Base-by-base conservation (phyloP, 352 stramenopile species). In the Phytopythium vexans region DNA sequence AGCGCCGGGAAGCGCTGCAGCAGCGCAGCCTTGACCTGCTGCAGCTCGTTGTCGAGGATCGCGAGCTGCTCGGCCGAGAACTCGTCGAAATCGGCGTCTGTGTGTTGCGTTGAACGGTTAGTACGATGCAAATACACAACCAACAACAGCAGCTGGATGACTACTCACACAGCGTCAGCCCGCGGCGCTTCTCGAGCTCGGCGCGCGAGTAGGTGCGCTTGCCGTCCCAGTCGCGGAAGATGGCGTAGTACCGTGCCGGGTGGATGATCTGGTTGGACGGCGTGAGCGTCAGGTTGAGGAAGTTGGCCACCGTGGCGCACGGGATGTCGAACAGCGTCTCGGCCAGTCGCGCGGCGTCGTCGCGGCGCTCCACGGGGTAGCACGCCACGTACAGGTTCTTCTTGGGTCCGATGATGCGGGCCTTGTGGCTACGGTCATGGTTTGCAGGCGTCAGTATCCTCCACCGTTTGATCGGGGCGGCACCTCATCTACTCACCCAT, bases 201-300 rank as follows among this genome's bases (percentile, higher is more conserved):
- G 76, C 70, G 52, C 68, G 64, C 10, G 81, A 76, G 68, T 97
- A 97, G 21, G 78, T 96, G 54, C 77, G 79, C 66, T 89, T 80
- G 66, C 88, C 89, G 60, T 97, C 88, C 87, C 86, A 97, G 73
- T 97, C 89, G 45, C 86, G 81, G 69, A 97, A 97, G 54, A 97
- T 97, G 27, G 82, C 86, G 68, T 91, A 96, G 80, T 97, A 97
- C 41, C 89, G 82, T 46, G 87, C 88, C 45, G 89, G 89, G 62
- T 97, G 89, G 66, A 97, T 94, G 68, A 97, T 97, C 70, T 97
- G 89, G 76, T 97, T 97, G 46, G 86, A 96, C 50, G 89, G 89
- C 54, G 89, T 97, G 44, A 97, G 86, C 69, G 89, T 97, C 41
- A 97, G 68, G 62, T 95, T 97, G 42, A 97, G 74, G 56, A 97